Percentiles rank a stretch among this genome's conserved stretches.
Conservation (phyloP, 768 basidiomycete species). For the Plicaturopsis crispa region DNA sequence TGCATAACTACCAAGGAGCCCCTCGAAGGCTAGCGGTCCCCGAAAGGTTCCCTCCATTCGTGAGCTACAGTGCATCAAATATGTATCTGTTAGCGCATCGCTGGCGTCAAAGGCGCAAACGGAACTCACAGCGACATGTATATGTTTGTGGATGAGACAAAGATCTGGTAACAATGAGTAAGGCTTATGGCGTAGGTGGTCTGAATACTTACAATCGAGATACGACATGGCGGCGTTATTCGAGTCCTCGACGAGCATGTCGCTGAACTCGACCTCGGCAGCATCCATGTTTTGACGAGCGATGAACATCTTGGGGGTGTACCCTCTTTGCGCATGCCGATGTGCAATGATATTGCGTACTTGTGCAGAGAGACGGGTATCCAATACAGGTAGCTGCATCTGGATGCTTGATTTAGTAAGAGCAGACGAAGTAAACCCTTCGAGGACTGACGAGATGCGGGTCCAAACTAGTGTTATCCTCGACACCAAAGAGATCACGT, state of each 20-base stretch:
- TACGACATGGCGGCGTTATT: constrained; percentile 96
- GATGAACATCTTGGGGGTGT: constrained; percentile 55
- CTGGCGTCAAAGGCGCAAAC: neutral
- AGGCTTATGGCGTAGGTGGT: too few species aligned
- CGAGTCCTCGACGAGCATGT: constrained; percentile 95
- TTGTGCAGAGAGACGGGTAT: constrained; percentile 75
- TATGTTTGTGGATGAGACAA: constrained; percentile 26
- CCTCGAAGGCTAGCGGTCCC: constrained; percentile 17
- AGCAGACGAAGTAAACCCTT: neutral
- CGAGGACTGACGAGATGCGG: constrained; percentile 50
- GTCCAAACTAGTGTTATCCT: constrained; percentile 67
- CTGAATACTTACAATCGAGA: constrained; percentile 81
- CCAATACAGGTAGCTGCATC: constrained; percentile 63
- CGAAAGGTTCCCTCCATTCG: constrained; percentile 22
- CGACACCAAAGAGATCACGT: constrained; percentile 76
- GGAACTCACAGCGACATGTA: constrained; percentile 17
- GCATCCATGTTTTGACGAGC: constrained; percentile 92
- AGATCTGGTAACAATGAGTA: too few species aligned
- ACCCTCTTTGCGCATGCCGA: constrained; percentile 48
- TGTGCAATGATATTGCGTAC: constrained; percentile 78
- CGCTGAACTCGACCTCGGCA: constrained; percentile 90
- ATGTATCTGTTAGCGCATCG: neutral
- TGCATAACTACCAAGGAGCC: too few species aligned
- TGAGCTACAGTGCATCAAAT: constrained; percentile 14
- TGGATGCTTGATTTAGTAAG: constrained; percentile 20